A percentile compares a stretch with the other conserved stretches of the same genome.
Evolutionary conservation across 768 basidiomycete genomes (phyloP).

Genomic region (Boletus speciosus): DNA sequence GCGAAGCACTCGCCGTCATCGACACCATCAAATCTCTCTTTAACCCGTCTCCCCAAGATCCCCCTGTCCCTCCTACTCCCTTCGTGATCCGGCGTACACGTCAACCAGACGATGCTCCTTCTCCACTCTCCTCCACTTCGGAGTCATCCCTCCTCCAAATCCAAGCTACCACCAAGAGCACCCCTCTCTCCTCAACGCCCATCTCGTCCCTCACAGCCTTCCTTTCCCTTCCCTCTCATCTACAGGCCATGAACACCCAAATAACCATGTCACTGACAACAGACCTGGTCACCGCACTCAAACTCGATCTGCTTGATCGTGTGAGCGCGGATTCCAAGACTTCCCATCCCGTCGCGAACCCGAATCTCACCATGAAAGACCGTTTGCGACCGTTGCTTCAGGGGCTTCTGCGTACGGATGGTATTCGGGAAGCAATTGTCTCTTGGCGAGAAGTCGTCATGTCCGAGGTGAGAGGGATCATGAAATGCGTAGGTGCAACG

Average conservation of each 20-base stretch:
- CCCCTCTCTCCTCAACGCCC: conserved; percentile 40
- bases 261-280: conserved; percentile 73
- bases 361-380: conserved; percentile 52
- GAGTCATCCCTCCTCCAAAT: conserved; percentile 23
- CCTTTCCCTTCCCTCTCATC: conserved; percentile 66
- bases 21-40: conserved; percentile 64
- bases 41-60: conserved; percentile 27
- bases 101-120: conserved; percentile 19
- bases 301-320: conserved; percentile 60
- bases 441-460: conserved; percentile 72
- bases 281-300: conserved; percentile 72
- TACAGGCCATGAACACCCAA: conserved; percentile 68
- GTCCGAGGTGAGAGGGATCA: conserved; percentile 51
- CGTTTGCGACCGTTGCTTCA: conserved; percentile 68
- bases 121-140: conserved; percentile 36
- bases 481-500: conserved; percentile 53
- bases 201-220: conserved; percentile 73
- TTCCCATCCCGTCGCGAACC: conserved; percentile 18
- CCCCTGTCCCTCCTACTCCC: conserved; percentile 2
- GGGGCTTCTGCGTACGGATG: conserved; percentile 72
- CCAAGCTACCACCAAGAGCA: conserved; percentile 27
- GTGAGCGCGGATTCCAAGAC: conserved; percentile 29
- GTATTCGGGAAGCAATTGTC: conserved; percentile 61
- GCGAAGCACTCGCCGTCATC: conserved; percentile 73
- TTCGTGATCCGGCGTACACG: conserved; percentile 1